Evolutionary conservation across 805 yeast genomes (phyloP).

Genomic region (Candida xyloterini): DNA sequence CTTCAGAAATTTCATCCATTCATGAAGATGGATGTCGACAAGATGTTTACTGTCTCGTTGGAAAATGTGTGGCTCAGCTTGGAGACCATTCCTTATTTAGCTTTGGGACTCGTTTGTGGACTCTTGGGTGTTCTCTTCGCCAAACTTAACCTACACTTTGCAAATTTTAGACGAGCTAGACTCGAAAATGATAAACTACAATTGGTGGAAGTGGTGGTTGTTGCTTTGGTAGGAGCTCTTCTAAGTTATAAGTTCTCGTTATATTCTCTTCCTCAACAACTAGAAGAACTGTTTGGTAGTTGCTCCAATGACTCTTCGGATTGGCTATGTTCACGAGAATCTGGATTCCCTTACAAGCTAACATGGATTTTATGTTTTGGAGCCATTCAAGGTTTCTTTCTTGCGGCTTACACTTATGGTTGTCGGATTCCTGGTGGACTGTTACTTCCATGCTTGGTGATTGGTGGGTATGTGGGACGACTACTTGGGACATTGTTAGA

Average conservation of each 20-base stretch:
- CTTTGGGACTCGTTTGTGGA: constrained; percentile 72
- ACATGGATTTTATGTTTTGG: constrained; percentile 35
- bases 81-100: constrained; percentile 70
- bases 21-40: constrained; percentile 37
- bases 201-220: constrained; percentile 44
- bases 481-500: constrained; percentile 52
- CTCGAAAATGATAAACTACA: constrained; percentile 31
- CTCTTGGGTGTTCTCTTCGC: constrained; percentile 55
- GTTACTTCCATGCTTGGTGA: constrained; percentile 57
- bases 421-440: constrained; percentile 67
- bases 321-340: constrained; percentile 25
- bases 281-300: constrained; percentile 67
- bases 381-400: constrained; percentile 48
- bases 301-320: constrained; percentile 39
- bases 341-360: constrained; percentile 37
- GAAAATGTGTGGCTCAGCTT: constrained; percentile 69
- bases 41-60: constrained; percentile 61
- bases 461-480: constrained; percentile 62
- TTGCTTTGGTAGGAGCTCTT: constrained; percentile 51
- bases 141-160: constrained; percentile 44
- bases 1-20: constrained; percentile 52
- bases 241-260: constrained; percentile 50
- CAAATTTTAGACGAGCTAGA: constrained; percentile 29
- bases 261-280: constrained; percentile 51
- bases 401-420: constrained; percentile 71